Percentiles rank a stretch among this genome's conserved stretches.
Evolutionary conservation across 2,329 filamentous ascomycete species (phyloP).

Genomic region (Dichotomopilus funicola): DNA sequence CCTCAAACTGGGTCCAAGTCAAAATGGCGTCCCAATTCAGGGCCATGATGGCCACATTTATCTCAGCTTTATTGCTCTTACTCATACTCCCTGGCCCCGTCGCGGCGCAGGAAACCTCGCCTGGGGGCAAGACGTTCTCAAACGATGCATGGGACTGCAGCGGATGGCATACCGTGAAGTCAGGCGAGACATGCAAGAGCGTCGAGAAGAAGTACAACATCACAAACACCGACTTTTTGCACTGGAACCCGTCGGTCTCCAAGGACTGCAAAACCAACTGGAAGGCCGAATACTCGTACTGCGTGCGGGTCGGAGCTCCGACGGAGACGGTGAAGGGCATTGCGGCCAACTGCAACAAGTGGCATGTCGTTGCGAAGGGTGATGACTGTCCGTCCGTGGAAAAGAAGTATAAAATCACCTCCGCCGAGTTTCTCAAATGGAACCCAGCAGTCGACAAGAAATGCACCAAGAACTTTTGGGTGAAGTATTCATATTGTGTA

Average conservation of each 20-base stretch:
- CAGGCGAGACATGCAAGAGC: neutral
- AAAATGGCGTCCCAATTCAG: neutral
- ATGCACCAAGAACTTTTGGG: constrained; percentile 26
- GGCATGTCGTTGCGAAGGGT: neutral
- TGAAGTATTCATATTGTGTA: constrained; percentile 26
- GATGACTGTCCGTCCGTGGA: neutral
- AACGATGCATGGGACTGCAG: constrained; percentile 1
- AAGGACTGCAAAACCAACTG: constrained; percentile 1
- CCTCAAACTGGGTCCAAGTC: neutral
- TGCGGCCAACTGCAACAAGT: constrained; percentile 3
- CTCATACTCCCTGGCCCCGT: neutral
- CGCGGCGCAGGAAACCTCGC: neutral
- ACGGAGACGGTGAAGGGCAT: neutral
- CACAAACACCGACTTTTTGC: neutral
- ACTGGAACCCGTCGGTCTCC: neutral
- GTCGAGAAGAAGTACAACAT: constrained; percentile 3
- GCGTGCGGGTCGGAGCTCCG: constrained; percentile 1
- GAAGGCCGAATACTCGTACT: neutral
- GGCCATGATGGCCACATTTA: neutral
- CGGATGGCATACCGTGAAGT: constrained; percentile 1
- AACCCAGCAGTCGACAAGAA: constrained; percentile 26
- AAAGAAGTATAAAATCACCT: constrained; percentile 17
- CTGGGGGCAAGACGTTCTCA: neutral
- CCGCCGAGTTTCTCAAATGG: constrained; percentile 24
- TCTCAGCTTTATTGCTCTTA: neutral